Evolutionary conservation across 1,284 basidiomycete species (phyloP).

Genomic region (Mycosarcoma maydis): DNA sequence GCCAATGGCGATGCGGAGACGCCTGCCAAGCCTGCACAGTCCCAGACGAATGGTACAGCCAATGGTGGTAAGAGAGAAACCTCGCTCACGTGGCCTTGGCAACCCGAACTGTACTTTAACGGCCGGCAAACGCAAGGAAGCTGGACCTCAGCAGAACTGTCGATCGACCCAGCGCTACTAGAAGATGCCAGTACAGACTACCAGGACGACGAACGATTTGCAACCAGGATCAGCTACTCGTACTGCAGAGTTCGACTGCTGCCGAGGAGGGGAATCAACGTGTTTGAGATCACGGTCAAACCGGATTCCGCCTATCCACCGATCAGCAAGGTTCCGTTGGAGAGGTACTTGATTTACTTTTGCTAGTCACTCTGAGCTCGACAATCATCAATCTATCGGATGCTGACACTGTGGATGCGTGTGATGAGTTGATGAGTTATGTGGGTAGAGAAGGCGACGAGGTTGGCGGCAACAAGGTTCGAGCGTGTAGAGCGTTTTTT

Average conservation of each 20-base stretch:
- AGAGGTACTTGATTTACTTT: slow-evolving; percentile 42
- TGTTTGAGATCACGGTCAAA: slow-evolving; percentile 33
- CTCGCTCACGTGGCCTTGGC: slow-evolving; percentile 30
- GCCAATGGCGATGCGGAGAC: slow-evolving; percentile 9
- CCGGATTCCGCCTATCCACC: slow-evolving; percentile 5
- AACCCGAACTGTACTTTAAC: slow-evolving; percentile 33
- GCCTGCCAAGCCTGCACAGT: neutral
- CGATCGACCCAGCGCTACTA: slow-evolving; percentile 16
- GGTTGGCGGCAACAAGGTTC: too few relatives aligned
- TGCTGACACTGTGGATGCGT: too few relatives aligned
- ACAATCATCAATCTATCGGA: neutral
- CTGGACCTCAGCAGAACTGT: slow-evolving; percentile 18
- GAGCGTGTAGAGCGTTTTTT: too few relatives aligned
- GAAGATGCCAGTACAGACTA: neutral
- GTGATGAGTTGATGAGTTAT: too few relatives aligned
- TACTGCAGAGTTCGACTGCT: slow-evolving; percentile 29
- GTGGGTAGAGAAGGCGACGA: too few relatives aligned
- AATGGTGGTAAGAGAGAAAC: neutral
- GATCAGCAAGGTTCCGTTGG: slow-evolving; percentile 15
- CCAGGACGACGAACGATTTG: neutral
- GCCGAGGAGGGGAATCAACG: slow-evolving; percentile 37
- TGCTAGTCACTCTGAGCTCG: slow-evolving; percentile 3
- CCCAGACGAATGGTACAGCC: neutral
- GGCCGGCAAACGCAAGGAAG: slow-evolving; percentile 13
- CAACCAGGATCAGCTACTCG: slow-evolving; percentile 12